phyloP scores from a whole-genome alignment of 306 rosid species.

The Adenanthera pavonina region DNA sequence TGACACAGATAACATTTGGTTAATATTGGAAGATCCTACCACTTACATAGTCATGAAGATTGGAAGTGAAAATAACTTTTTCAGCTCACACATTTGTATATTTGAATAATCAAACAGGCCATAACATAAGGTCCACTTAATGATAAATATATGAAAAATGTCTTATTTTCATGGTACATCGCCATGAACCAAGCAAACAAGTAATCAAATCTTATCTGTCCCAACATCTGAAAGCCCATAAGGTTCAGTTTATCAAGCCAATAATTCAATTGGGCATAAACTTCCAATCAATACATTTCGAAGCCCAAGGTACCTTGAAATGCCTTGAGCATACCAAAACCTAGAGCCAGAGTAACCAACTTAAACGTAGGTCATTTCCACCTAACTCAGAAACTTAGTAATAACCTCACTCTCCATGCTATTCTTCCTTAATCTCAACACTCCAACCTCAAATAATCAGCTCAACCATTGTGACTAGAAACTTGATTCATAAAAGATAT shows the following conservation, averaged over 20 bases:
- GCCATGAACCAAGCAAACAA: neutral
- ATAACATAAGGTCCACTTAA: neutral
- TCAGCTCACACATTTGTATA: neutral
- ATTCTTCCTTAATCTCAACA: neutral
- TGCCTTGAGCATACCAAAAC: neutral
- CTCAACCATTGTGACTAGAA: neutral
- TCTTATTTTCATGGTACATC: neutral
- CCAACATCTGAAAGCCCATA: neutral
- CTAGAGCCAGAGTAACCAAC: neutral
- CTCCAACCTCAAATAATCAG: neutral
- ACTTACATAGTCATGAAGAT: neutral
- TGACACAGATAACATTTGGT: slow-evolving; percentile 10
- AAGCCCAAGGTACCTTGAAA: neutral
- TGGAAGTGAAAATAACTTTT: neutral
- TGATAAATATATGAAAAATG: neutral
- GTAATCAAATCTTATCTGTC: neutral
- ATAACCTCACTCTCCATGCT: neutral
- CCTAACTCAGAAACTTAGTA: neutral
- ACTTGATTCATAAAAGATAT: neutral
- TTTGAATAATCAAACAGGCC: neutral
- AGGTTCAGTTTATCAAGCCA: neutral
- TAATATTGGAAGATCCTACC: neutral
- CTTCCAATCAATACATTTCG: neutral
- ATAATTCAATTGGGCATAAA: neutral
- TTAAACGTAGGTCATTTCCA: neutral